Percentiles rank a stretch among this genome's conserved stretches.
Evolutionary conservation across 768 basidiomycete species (phyloP).

Genomic region (Leucocoprinus leucothites): DNA sequence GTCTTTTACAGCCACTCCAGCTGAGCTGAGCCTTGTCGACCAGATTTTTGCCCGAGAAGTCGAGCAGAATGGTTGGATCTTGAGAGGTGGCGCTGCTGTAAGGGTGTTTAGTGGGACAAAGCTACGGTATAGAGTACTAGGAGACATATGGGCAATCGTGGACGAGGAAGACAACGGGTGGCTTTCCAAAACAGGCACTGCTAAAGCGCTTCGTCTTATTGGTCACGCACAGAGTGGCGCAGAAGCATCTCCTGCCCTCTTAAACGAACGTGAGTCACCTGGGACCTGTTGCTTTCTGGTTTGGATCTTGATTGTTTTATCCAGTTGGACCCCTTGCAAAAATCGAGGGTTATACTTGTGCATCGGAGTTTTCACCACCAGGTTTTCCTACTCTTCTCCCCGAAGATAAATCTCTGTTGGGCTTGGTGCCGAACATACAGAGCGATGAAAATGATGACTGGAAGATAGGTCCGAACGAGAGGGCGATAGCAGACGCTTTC

Average conservation of each 20-base stretch:
- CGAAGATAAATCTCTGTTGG: slow-evolving; percentile 80
- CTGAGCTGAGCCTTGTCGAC: slow-evolving; percentile 59
- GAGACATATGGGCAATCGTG: slow-evolving; percentile 91
- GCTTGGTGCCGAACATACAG: too few species aligned
- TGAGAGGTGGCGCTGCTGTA: slow-evolving; percentile 91
- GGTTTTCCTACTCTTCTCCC: slow-evolving; percentile 65
- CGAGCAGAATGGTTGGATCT: slow-evolving; percentile 73
- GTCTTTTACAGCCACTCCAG: slow-evolving; percentile 42
- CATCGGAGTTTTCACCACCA: slow-evolving; percentile 55
- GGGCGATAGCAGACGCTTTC: slow-evolving; percentile 69
- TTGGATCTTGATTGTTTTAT: slow-evolving; percentile 16
- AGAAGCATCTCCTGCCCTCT: slow-evolving; percentile 55
- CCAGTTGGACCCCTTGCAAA: slow-evolving; percentile 82
- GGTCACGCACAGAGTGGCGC: slow-evolving; percentile 91
- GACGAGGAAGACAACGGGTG: slow-evolving; percentile 94
- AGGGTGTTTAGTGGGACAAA: slow-evolving; percentile 81
- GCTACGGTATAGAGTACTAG: slow-evolving; percentile 74
- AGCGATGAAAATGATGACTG: slow-evolving; percentile 42
- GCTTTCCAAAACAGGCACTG: slow-evolving; percentile 84
- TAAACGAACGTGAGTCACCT: slow-evolving; percentile 63
- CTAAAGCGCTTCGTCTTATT: slow-evolving; percentile 86
- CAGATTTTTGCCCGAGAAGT: slow-evolving; percentile 75
- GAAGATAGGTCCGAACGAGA: slow-evolving; percentile 84
- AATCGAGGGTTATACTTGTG: slow-evolving; percentile 67
- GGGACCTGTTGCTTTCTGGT: slow-evolving; percentile 14